Percentiles rank a stretch among this genome's conserved stretches.
Conservation (phyloP, 2,329 filamentous ascomycete species). For the Blumeria graminis region DNA sequence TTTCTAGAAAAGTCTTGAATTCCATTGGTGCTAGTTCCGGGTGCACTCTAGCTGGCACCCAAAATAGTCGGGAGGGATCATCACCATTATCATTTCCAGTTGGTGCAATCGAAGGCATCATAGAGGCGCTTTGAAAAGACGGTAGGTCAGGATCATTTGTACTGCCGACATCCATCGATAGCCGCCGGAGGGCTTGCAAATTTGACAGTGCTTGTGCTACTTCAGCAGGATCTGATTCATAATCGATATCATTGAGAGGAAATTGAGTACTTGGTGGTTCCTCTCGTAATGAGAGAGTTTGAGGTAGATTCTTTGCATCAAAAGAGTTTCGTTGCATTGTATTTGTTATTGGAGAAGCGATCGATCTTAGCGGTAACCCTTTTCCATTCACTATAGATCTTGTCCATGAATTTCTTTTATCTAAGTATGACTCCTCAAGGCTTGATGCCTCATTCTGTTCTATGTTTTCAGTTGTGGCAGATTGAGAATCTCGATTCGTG, state of each 20-base stretch:
- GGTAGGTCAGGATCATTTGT: constrained; percentile 48
- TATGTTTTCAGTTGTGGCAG: constrained; percentile 20
- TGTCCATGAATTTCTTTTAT: constrained; percentile 6
- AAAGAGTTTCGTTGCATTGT: constrained; percentile 12
- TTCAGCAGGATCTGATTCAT: constrained; percentile 46
- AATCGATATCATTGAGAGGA: constrained; percentile 47
- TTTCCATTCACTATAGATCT: constrained; percentile 11
- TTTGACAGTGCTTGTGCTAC: constrained; percentile 52
- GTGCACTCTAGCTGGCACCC: constrained; percentile 86
- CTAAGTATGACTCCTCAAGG: constrained; percentile 9
- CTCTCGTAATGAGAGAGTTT: constrained; percentile 18
- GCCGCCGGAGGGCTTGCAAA: constrained; percentile 45
- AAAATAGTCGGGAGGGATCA: constrained; percentile 71
- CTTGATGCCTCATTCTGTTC: constrained; percentile 17
- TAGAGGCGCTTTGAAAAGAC: constrained; percentile 37
- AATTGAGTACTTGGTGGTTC: constrained; percentile 35
- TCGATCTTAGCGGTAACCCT: constrained; percentile 10
- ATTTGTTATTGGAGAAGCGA: constrained; percentile 12
- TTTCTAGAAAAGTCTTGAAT: constrained; percentile 91
- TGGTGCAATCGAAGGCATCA: constrained; percentile 48
- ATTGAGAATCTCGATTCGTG: constrained; percentile 28
- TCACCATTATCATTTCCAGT: constrained; percentile 57
- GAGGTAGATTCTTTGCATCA: constrained; percentile 15
- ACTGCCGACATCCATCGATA: constrained; percentile 53
- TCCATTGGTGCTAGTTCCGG: constrained; percentile 87